A percentile compares a stretch with the other conserved stretches of the same genome.
These are phyloP conservation scores for Amesomyces nigricolor DNA, from an alignment of 2,329 filamentous ascomycete species.

Conservation along the genomic window DNA sequence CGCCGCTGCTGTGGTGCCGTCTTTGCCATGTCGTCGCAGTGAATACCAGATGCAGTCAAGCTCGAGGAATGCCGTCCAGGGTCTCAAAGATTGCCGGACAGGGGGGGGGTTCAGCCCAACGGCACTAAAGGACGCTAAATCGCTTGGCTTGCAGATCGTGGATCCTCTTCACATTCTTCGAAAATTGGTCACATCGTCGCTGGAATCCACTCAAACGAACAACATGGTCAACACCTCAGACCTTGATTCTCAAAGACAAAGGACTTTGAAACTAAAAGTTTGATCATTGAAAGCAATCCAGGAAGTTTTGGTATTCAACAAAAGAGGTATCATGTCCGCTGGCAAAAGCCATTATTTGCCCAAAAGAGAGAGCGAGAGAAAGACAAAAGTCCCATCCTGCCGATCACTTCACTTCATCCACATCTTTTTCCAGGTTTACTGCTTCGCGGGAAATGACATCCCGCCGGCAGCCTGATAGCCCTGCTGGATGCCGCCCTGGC, in stretches of 20 bases:
- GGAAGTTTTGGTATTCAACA: not conserved
- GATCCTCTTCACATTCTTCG: too few species aligned
- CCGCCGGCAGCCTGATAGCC: constrained; percentile 30
- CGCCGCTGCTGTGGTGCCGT: too few species aligned
- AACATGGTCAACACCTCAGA: too few species aligned
- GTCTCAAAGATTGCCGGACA: not conserved
- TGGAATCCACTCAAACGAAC: too few species aligned
- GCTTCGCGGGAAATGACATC: constrained; percentile 29
- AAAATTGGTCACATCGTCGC: too few species aligned
- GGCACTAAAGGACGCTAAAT: not conserved
- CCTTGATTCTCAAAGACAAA: too few species aligned
- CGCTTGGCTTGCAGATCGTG: too few species aligned
- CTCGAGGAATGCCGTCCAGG: too few species aligned
- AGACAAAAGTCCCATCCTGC: not conserved
- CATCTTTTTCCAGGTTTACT: not conserved
- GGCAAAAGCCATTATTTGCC: not conserved
- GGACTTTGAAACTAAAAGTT: too few species aligned
- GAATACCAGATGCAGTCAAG: too few species aligned
- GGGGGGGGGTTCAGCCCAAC: constrained; percentile 1
- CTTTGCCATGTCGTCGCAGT: too few species aligned
- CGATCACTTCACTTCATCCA: not conserved
- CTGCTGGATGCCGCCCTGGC: constrained; percentile 24
- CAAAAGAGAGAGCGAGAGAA: not conserved
- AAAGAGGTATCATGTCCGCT: not conserved
- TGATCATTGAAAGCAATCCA: not conserved